Conservation (phyloP, 2,329 filamentous ascomycete species). For the Cryphonectria parasitica region DNA sequence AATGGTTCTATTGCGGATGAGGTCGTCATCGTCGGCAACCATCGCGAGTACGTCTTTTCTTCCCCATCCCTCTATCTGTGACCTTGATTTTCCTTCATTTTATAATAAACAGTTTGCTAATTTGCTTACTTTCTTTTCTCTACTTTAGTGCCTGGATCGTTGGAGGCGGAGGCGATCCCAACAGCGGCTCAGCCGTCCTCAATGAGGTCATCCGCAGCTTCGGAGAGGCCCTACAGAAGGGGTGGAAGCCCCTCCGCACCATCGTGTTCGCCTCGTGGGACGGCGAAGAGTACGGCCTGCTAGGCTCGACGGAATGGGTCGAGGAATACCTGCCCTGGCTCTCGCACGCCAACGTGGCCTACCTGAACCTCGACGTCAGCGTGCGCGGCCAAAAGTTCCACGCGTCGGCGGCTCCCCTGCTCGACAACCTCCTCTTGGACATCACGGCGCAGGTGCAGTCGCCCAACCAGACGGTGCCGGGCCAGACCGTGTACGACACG, state of each 20-base stretch:
- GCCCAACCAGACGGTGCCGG: constrained; percentile 37
- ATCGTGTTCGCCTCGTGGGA: constrained; percentile 77
- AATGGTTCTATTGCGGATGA: constrained; percentile 67
- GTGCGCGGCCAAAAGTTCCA: constrained; percentile 55
- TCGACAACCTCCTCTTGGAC: constrained; percentile 57
- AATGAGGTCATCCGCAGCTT: constrained; percentile 80
- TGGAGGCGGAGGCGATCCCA: constrained; percentile 82
- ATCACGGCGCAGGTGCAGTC: constrained; percentile 27
- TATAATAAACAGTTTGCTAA: too few species aligned
- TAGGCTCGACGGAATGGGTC: constrained; percentile 86
- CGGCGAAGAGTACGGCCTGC: constrained; percentile 76
- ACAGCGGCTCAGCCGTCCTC: constrained; percentile 77
- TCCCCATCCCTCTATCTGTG: neutral
- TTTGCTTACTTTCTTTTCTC: neutral
- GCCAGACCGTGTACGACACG: constrained; percentile 45
- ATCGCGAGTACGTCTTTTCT: constrained; percentile 61
- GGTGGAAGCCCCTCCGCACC: constrained; percentile 47
- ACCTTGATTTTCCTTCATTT: neutral
- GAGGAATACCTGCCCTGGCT: constrained; percentile 83
- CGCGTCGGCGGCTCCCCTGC: constrained; percentile 64
- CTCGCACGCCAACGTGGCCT: constrained; percentile 69
- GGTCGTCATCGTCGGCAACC: constrained; percentile 64
- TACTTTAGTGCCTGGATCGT: constrained; percentile 70
- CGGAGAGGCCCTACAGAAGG: constrained; percentile 67
- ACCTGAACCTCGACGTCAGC: constrained; percentile 77